Evolutionary conservation across 2,329 filamentous ascomycete species (phyloP), one percentile per base, ranked within the genome.

Genomic region (Trichoderma gracile): DNA sequence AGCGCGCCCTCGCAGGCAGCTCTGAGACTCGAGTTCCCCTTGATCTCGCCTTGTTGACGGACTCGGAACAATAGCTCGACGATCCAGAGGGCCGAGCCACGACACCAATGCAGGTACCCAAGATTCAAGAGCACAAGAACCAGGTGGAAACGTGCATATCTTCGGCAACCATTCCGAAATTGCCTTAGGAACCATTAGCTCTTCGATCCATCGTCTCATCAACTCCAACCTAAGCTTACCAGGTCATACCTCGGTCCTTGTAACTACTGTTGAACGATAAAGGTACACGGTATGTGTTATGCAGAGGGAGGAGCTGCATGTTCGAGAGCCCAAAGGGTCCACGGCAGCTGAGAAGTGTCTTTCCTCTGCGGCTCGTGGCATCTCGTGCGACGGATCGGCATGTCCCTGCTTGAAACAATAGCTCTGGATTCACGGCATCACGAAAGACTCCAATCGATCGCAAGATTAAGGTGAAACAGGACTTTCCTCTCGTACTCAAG

Each of bases 361-460:
- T 40, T 46, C 43, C 25, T n/a, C 14, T 46, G 17, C 58, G 59
- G 59, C 50, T 40, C 59, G 25, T 62, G 59, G 27, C 49, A 54
- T 55, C 12, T 3, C 27, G 42, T 38, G 3, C 14, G 5, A 42
- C 49, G 9, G 3, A 53, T 45, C 38, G 25, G 40, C 49, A 62
- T 62, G 59, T 62, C 40, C 49, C 49, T 23, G 25, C 19, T 38
- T 62, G 59, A 62, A 62, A 62, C 59, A 46, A 62, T 62, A 62
- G 49, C 49, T 43, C 17, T 38, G 46, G 59, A 46, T 45, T 17
- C 59, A 46, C 59, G 43, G 38, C 59, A 38, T 40, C 40, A 38
- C 8, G n/a, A 27, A 15, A 1, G 38, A 9, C 10, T 15, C 40
- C 43, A 54, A 17, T 19, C 6, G 46, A 25, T 8, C 21, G 15